Conservation (phyloP, 2,329 filamentous ascomycete species). For the Didymella lethalis region DNA sequence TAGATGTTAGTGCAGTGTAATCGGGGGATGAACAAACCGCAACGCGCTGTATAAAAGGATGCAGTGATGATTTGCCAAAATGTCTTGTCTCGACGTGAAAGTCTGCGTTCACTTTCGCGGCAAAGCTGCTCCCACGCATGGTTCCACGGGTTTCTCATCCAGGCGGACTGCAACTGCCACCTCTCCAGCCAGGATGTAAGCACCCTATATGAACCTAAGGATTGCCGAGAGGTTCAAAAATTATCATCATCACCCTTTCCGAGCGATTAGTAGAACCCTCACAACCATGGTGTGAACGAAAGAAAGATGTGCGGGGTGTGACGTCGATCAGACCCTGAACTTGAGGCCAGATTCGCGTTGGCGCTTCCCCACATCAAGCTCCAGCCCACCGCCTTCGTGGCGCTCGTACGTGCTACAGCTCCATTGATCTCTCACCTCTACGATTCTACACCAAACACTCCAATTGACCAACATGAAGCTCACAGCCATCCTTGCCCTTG, state of each 20-base stretch:
- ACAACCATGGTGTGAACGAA: neutral
- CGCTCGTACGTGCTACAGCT: neutral
- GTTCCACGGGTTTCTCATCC: neutral
- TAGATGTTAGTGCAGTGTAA: neutral
- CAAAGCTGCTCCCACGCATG: neutral
- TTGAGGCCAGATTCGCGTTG: conserved; percentile 20
- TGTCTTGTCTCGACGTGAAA: neutral
- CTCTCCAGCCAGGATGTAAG: neutral
- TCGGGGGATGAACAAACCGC: neutral
- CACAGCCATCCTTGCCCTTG: conserved; percentile 57
- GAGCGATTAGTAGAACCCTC: neutral
- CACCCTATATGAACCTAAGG: no score
- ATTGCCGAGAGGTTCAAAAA: no score
- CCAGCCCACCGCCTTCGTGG: conserved; percentile 18
- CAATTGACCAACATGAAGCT: conserved; percentile 54
- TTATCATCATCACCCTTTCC: neutral
- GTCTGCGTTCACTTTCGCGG: neutral
- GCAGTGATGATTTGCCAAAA: neutral
- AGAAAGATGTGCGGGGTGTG: neutral
- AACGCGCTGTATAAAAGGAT: neutral
- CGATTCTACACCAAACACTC: conserved; percentile 13
- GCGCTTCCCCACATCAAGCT: conserved; percentile 22
- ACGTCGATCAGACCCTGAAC: conserved; percentile 15
- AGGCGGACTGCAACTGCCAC: neutral
- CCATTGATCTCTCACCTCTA: conserved; percentile 1